These are phyloP conservation scores for Filosporella fistucella DNA, from an alignment of 495 filamentous ascomycete species.

Conservation along the genomic window DNA sequence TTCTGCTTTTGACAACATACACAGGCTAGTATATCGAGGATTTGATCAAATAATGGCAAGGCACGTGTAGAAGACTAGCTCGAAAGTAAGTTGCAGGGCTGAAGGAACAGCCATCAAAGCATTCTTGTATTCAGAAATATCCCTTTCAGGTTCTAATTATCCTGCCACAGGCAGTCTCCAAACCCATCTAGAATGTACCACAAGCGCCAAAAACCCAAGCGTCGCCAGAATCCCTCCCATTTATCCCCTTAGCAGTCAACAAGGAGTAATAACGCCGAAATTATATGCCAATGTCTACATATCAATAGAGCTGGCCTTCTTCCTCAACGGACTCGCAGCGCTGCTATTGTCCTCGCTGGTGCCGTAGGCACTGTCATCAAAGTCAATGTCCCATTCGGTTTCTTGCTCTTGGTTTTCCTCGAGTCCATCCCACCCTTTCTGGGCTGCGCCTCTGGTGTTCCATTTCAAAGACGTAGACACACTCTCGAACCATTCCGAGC, in stretches of 20 bases:
- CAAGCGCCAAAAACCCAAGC: background rate
- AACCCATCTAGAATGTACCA: background rate
- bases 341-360: slow-evolving; percentile 58
- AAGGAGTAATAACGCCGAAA: background rate
- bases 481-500: slow-evolving; percentile 91
- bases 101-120: too few relatives aligned
- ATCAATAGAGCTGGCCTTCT: slow-evolving; percentile 61
- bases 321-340: slow-evolving; percentile 59
- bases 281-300: slow-evolving; percentile 26
- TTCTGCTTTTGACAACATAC: background rate
- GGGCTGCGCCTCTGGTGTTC: slow-evolving; percentile 83
- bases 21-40: background rate
- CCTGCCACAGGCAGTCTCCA: background rate
- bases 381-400: slow-evolving; percentile 77
- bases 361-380: slow-evolving; percentile 59
- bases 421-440: slow-evolving; percentile 59
- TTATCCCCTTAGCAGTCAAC: background rate
- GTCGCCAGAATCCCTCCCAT: background rate
- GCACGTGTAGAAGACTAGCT: too few relatives aligned
- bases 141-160: background rate
- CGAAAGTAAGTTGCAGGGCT: too few relatives aligned
- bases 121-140: background rate
- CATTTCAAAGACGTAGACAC: slow-evolving; percentile 85
- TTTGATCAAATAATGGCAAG: background rate
- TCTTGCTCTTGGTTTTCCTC: slow-evolving; percentile 43